A percentile compares a stretch with the other conserved stretches of the same genome.
These are phyloP conservation scores for Eimeria sp. DNA, from an alignment of 169 alveolate genomes.

Conservation along the genomic window DNA sequence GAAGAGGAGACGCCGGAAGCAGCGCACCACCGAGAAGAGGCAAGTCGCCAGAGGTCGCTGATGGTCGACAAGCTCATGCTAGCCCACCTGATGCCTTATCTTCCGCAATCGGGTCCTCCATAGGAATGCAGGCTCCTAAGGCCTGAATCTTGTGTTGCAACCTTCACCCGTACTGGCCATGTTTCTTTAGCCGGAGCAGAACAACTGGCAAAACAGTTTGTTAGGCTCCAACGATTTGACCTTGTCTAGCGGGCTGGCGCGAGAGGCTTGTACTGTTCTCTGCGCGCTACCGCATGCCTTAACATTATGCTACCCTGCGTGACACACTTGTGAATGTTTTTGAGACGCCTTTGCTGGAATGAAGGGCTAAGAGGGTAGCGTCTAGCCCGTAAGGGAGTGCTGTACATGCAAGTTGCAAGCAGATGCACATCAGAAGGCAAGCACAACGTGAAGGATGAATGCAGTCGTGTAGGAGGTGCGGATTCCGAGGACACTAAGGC, in stretches of 20 bases:
- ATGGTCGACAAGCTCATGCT: conserved; percentile 68
- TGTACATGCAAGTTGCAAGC: neutral
- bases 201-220: neutral
- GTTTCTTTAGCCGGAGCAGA: conserved; percentile 16
- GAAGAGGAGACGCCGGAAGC: neutral
- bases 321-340: neutral
- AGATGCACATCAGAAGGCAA: neutral
- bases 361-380: neutral
- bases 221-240: conserved; percentile 23
- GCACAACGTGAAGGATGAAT: neutral
- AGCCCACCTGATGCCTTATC: conserved; percentile 67
- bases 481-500: neutral
- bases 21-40: conserved; percentile 22
- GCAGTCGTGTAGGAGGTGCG: neutral
- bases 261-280: neutral
- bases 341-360: neutral
- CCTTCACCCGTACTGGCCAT: neutral
- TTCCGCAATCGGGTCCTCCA: conserved; percentile 50
- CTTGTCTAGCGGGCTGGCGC: conserved; percentile 18
- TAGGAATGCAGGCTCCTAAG: neutral
- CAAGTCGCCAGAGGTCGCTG: conserved; percentile 28
- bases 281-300: conserved; percentile 25
- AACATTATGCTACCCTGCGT: neutral
- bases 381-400: neutral
- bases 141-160: neutral